Percentiles rank a stretch among this genome's conserved stretches.
phyloP scores from a whole-genome alignment of 306 rosid genomes.

The Trichosanthes cucumerina region DNA sequence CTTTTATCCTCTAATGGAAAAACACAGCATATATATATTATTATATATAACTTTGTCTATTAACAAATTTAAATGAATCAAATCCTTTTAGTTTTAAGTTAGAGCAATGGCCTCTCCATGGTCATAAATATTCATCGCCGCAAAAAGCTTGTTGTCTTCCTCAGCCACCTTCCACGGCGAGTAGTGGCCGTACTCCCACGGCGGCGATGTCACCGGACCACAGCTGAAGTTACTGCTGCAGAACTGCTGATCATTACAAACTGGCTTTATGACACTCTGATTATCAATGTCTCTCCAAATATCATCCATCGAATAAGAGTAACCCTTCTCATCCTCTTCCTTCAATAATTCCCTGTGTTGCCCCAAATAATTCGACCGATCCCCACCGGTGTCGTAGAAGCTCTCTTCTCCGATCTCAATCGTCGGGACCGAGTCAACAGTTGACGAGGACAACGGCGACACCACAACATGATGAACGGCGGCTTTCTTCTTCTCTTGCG shows the following conservation, averaged over 20 bases:
- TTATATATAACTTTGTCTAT: neutral
- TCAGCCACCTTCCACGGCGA: slow-evolving; percentile 59
- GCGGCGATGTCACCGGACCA: slow-evolving; percentile 28
- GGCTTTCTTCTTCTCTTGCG: slow-evolving; percentile 55
- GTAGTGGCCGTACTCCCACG: slow-evolving; percentile 53
- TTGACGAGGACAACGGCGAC: slow-evolving; percentile 20
- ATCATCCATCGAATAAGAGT: slow-evolving; percentile 60
- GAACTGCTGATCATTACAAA: slow-evolving; percentile 17
- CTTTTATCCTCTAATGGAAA: neutral
- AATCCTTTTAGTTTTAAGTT: neutral
- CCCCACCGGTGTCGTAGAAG: slow-evolving; percentile 75
- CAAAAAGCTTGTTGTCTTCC: slow-evolving; percentile 41
- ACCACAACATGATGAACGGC: neutral
- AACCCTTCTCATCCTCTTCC: slow-evolving; percentile 2
- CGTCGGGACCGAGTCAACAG: slow-evolving; percentile 31
- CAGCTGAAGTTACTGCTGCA: slow-evolving; percentile 28
- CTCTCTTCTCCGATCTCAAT: slow-evolving; percentile 53
- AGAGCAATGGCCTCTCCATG: neutral
- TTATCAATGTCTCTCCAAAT: slow-evolving; percentile 74
- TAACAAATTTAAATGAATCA: slow-evolving; percentile 14
- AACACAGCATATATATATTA: neutral
- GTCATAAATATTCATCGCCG: slow-evolving; percentile 6
- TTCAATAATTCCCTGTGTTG: slow-evolving; percentile 7
- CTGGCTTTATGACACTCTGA: slow-evolving; percentile 14
- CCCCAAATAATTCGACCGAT: slow-evolving; percentile 5